These are phyloP conservation scores for Fusarium circinatum DNA, from an alignment of 2,329 filamentous ascomycete genomes.

Conservation along the genomic window DNA sequence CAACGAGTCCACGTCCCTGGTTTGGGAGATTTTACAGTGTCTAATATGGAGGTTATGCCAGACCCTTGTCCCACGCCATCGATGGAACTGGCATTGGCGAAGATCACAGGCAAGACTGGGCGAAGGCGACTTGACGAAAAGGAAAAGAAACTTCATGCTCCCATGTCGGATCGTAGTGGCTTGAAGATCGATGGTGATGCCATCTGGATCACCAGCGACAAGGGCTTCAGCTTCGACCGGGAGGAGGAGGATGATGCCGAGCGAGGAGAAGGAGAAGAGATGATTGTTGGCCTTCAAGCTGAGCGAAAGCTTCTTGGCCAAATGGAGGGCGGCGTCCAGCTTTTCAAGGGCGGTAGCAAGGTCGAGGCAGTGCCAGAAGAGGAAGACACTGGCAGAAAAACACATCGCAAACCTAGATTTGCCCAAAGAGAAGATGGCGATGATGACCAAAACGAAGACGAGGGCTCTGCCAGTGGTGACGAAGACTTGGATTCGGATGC, in stretches of 20 bases:
- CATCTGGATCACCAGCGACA: conserved; percentile 83
- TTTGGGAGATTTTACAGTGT: conserved; percentile 86
- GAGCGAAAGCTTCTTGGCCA: conserved; percentile 85
- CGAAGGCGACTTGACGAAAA: conserved; percentile 90
- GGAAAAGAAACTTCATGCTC: conserved; percentile 94
- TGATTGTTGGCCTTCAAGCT: conserved; percentile 89
- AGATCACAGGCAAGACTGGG: conserved; percentile 83
- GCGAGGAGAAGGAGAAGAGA: conserved; percentile 91
- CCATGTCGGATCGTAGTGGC: conserved; percentile 97
- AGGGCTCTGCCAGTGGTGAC: conserved; percentile 65
- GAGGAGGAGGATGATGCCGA: conserved; percentile 74
- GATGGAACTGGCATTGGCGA: conserved; percentile 87
- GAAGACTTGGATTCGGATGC: conserved; percentile 62
- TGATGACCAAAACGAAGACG: conserved; percentile 63
- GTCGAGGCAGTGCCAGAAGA: conserved; percentile 66
- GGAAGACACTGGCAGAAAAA: conserved; percentile 71
- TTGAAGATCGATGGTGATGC: conserved; percentile 97
- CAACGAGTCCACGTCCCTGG: conserved; percentile 93
- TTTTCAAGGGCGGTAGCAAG: conserved; percentile 82
- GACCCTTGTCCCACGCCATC: conserved; percentile 95
- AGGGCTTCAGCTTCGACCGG: conserved; percentile 79
- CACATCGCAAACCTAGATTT: conserved; percentile 66
- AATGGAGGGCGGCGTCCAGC: conserved; percentile 81
- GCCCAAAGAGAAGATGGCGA: conserved; percentile 68
- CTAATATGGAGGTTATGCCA: conserved; percentile 85